Evolutionary conservation across 345 rosid species (phyloP), one percentile per base, ranked within the genome.

Genomic region (Luvunga scandens): DNA sequence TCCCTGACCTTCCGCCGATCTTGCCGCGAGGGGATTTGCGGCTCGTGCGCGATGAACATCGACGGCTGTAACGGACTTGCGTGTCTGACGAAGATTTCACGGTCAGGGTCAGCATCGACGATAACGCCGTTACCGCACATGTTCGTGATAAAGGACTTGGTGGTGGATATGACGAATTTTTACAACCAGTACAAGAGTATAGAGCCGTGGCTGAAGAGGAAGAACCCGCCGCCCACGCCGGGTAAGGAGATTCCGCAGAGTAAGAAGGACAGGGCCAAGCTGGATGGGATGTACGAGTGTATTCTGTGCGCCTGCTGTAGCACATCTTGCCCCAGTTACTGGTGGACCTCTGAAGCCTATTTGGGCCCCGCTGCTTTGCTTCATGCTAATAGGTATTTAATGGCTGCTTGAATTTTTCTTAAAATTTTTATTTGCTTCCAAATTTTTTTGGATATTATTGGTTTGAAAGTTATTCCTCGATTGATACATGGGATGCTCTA

Each of bases 341-440:
- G 99, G 99, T 95, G 99, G 99, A 95, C 93, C 56, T 98, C 99
- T 22, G 99, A 95, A 78, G 85, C 94, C 33, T 95, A 95, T 72
- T 84, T 95, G 81, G 99, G 97, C 2, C 99, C 99, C 1, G 99
- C 98, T 62, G 96, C 97, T 71, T 82, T 95, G 87, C 94, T 95
- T 33, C 97, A 95, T 25, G 99, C 99, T 38, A 95, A 95, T 53
- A 87, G 99, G 98, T 93, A 45, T 45, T 13, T 3, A 78, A 61
- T 65, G 2, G 18, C 33, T 69, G 22, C 27, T 10, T 71, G 42
- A 10, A 9, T 66, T 34, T 5, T 22, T 9, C 48, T 69, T 45
- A 7, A 31, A 7, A 7, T 27, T 24, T 48, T 27, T 2, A 12
- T 72, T 12, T 31, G 68, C 19, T 31, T 25, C 50, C 18, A 45